A percentile compares a stretch with the other conserved stretches of the same genome.
Conservation (phyloP, 805 yeast genomes). For the Millerozyma miso region DNA sequence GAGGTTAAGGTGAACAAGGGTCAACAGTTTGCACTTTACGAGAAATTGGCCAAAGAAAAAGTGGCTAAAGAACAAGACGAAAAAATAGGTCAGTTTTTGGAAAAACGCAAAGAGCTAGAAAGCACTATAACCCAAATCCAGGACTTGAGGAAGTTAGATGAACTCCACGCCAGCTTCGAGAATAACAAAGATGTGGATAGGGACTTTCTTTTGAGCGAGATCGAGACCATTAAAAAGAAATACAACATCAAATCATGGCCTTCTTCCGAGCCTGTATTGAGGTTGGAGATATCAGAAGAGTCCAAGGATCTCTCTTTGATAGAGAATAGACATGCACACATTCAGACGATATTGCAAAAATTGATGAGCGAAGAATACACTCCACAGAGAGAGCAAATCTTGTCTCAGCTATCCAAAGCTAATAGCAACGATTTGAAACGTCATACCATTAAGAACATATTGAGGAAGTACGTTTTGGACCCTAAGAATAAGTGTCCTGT, state of each 20-base stretch:
- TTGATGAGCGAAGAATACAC: slow-evolving; percentile 25
- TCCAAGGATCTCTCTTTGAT: slow-evolving; percentile 23
- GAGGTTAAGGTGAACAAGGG: slow-evolving; percentile 87
- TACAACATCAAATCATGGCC: slow-evolving; percentile 41
- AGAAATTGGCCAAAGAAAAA: slow-evolving; percentile 62
- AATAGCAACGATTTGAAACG: slow-evolving; percentile 12
- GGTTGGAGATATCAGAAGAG: slow-evolving; percentile 25
- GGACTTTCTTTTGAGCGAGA: slow-evolving; percentile 22
- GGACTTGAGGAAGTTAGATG: slow-evolving; percentile 35
- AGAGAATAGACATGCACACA: slow-evolving; percentile 26
- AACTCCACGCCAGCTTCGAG: slow-evolving; percentile 21
- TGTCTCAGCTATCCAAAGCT: slow-evolving; percentile 17
- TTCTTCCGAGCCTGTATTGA: slow-evolving; percentile 33
- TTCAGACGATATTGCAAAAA: slow-evolving; percentile 26
- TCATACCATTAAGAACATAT: slow-evolving; percentile 63
- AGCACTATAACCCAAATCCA: slow-evolving; percentile 29
- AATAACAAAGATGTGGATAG: slow-evolving; percentile 20
- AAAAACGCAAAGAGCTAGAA: slow-evolving; percentile 32
- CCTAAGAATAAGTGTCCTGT: slow-evolving; percentile 23
- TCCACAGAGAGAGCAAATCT: slow-evolving; percentile 18
- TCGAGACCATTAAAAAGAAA: slow-evolving; percentile 33
- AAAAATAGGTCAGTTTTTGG: slow-evolving; percentile 52
- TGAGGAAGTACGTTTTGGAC: slow-evolving; percentile 58
- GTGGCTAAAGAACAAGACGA: slow-evolving; percentile 64
- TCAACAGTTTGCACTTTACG: slow-evolving; percentile 82